Percentiles rank a stretch among this genome's conserved stretches.
Evolutionary conservation across 148 eudicot genomes (phyloP).

Genomic region (Limonium bicolor): DNA sequence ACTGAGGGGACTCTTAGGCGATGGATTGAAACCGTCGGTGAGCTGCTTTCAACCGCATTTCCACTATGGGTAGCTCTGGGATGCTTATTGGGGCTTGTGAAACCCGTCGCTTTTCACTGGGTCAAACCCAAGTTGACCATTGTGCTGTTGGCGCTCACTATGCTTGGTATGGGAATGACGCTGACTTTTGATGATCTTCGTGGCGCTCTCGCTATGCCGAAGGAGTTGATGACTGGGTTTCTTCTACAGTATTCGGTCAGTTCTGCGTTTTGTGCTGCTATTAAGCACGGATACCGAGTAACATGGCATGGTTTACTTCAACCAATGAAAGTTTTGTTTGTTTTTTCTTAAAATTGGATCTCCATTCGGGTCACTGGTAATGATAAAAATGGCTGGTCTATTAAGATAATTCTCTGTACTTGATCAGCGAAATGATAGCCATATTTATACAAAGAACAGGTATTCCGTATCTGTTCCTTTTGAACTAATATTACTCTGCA

Average conservation of each 20-base stretch:
- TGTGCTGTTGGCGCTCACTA: slow-evolving; percentile 50
- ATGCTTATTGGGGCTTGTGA: slow-evolving; percentile 49
- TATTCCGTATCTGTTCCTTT: background rate
- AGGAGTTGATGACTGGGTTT: slow-evolving; percentile 47
- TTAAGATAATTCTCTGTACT: too few species aligned
- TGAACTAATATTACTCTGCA: slow-evolving; percentile 1
- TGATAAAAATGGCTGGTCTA: too few species aligned
- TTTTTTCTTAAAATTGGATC: too few species aligned
- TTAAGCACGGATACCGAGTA: too few species aligned
- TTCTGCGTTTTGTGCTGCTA: slow-evolving; percentile 1
- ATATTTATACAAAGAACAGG: too few species aligned
- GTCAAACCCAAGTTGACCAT: slow-evolving; percentile 44
- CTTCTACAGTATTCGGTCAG: slow-evolving; percentile 67
- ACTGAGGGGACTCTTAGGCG: slow-evolving; percentile 9
- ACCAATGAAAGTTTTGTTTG: too few species aligned
- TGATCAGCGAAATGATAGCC: too few species aligned
- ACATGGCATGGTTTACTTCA: too few species aligned
- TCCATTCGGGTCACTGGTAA: too few species aligned
- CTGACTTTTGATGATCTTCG: slow-evolving; percentile 73
- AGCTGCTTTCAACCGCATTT: slow-evolving; percentile 55
- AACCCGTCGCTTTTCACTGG: slow-evolving; percentile 46
- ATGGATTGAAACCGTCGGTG: slow-evolving; percentile 31
- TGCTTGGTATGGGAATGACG: slow-evolving; percentile 95
- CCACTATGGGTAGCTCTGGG: slow-evolving; percentile 81
- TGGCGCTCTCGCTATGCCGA: slow-evolving; percentile 77